Conservation (phyloP, 371 early-diverging fungal species). For the Mucor saturninus region DNA sequence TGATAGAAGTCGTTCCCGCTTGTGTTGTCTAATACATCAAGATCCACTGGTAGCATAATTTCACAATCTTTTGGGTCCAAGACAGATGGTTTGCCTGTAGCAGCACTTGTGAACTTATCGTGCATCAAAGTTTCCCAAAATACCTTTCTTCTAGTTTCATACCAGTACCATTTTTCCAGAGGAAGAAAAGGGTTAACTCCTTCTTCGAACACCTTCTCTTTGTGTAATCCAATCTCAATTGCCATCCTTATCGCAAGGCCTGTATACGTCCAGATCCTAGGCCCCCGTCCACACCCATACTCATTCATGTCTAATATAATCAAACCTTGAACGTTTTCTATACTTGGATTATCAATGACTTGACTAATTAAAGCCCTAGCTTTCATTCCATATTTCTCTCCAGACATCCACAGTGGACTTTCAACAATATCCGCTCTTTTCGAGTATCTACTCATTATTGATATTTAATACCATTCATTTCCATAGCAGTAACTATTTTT, state of each 20-base stretch:
- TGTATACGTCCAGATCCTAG: conserved; percentile 64
- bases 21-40: conserved; percentile 20
- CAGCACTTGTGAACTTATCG: conserved; percentile 49
- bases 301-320: conserved; percentile 48
- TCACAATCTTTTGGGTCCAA: conserved; percentile 63
- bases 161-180: conserved; percentile 48
- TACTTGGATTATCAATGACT: conserved; percentile 41
- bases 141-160: conserved; percentile 53
- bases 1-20: conserved; percentile 13
- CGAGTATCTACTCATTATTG: conserved; percentile 22
- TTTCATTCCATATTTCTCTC: conserved; percentile 27
- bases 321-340: conserved; percentile 49
- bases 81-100: conserved; percentile 59
- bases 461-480: background rate
- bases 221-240: conserved; percentile 56
- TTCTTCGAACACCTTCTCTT: conserved; percentile 42
- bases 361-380: conserved; percentile 21
- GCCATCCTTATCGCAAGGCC: conserved; percentile 68
- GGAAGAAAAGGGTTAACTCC: conserved; percentile 9
- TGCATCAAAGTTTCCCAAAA: conserved; percentile 59
- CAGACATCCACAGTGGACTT: conserved; percentile 24
- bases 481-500: no score
- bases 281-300: conserved; percentile 51
- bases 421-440: conserved; percentile 16
- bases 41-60: conserved; percentile 57